These are phyloP conservation scores for Tagetes patula DNA, from an alignment of 129 eudicot genomes.

Conservation along the genomic window DNA sequence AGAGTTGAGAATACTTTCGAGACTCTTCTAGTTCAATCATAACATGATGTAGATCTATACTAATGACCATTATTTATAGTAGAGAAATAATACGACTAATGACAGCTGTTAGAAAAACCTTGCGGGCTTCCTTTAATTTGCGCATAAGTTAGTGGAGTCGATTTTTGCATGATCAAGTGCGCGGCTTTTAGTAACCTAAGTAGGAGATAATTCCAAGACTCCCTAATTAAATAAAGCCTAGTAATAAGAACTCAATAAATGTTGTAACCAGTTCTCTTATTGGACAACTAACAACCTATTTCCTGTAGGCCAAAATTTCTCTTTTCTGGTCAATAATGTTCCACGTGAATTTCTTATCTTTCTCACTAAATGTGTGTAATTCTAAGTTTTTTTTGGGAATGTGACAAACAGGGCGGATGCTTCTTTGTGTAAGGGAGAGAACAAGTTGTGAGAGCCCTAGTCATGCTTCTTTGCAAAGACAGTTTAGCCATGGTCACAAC, in stretches of 20 bases:
- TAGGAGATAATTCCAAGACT: background rate
- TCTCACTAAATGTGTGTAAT: background rate
- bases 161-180: background rate
- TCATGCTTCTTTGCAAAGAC: slow-evolving; percentile 95
- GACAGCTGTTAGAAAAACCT: background rate
- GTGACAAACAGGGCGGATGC: slow-evolving; percentile 76
- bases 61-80: background rate
- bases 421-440: slow-evolving; percentile 97
- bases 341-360: background rate
- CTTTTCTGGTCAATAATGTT: background rate
- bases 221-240: background rate
- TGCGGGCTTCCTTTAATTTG: background rate
- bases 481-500: slow-evolving; percentile 87
- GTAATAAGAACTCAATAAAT: background rate
- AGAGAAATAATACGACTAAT: background rate
- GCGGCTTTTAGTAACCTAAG: background rate
- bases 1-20: background rate
- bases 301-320: background rate
- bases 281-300: background rate
- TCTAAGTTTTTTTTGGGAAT: slow-evolving; percentile 22
- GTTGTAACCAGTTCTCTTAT: background rate
- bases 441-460: slow-evolving; percentile 59
- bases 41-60: background rate
- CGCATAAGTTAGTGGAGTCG: background rate
- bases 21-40: background rate